Percentiles rank a stretch among this genome's conserved stretches.
These are phyloP conservation scores for Trichosporon sp. DNA, from an alignment of 1,284 basidiomycete genomes.

Conservation along the genomic window DNA sequence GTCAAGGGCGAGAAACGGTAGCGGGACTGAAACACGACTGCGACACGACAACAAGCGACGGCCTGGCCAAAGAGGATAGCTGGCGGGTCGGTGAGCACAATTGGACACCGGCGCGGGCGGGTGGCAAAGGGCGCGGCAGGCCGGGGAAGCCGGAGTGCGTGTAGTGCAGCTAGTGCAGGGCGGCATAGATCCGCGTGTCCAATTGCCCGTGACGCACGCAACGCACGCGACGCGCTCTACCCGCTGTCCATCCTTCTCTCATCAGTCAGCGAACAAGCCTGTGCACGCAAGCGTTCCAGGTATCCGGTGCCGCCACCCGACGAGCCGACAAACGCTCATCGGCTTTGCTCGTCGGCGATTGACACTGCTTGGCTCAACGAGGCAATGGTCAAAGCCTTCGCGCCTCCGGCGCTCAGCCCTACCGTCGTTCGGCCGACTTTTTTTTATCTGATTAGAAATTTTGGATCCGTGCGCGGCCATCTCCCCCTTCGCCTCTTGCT, in stretches of 20 bases:
- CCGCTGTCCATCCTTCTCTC: background rate
- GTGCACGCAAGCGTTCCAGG: too few relatives aligned
- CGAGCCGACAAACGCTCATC: background rate
- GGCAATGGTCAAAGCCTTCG: too few relatives aligned
- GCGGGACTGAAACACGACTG: background rate
- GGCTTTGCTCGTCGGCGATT: background rate
- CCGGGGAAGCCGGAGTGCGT: too few relatives aligned
- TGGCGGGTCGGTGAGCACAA: too few relatives aligned
- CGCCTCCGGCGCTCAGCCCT: too few relatives aligned
- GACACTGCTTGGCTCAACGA: background rate
- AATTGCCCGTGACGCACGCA: background rate
- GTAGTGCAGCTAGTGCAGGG: too few relatives aligned
- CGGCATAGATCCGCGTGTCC: background rate
- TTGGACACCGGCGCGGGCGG: too few relatives aligned
- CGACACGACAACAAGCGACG: background rate
- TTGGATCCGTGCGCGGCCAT: conserved; percentile 4
- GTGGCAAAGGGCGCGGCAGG: too few relatives aligned
- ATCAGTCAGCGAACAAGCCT: background rate
- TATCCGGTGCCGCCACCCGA: background rate
- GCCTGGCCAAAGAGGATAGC: too few relatives aligned
- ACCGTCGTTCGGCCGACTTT: background rate
- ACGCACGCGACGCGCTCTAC: too few relatives aligned
- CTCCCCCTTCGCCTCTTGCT: too few relatives aligned
- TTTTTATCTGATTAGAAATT: conserved; percentile 3
- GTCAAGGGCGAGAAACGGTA: background rate